Evolutionary conservation across 2,329 filamentous ascomycete species (phyloP), one percentile per base, ranked within the genome.

Genomic region (Arthrobotrys sphaeroides): DNA sequence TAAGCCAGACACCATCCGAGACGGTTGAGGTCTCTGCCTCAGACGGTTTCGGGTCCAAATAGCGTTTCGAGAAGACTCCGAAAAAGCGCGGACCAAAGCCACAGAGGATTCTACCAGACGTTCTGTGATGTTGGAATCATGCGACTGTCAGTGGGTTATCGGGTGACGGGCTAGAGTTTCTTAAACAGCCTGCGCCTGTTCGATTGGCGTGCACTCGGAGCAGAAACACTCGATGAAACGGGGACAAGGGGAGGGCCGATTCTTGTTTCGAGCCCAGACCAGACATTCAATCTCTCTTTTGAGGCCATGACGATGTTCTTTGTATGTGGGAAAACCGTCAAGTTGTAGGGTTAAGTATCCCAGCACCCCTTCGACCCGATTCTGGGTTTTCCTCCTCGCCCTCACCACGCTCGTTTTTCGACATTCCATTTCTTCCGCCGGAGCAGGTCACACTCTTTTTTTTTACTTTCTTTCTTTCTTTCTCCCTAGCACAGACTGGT

Each of bases 221-320:
- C 12, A 57, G 67, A 72, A 62, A 72, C 66, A 72, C 67, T 49
- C 16, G 38, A 72, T 72, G 67, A 72, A 72, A 72, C 67, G 66
- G 26, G 38, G 20, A 40, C 65, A 43, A 55, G 47, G 47, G 24
- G 31, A 45, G 16, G n/a, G 26, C 33, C 22, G 28, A 38, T n/a
- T 42, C 6, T 65, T 53, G 61, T 65, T 65, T 65, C 61, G 61
- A 55, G 36, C 10, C 59, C 40, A 26, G 28, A n/a, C 33, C 18
- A 26, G 40, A 43, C 13, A 9, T 22, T 28, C 59, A 3, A n/a
- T n/a, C n/a, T n/a, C n/a, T n/a, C n/a, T n/a, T n/a, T n/a, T n/a
- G n/a, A n/a, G n/a, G n/a, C n/a, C n/a, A n/a, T n/a, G n/a, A n/a
- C n/a, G n/a, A n/a, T n/a, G n/a, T n/a, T n/a, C n/a, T n/a, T n/a